Base-by-base conservation (phyloP, 306 rosid genomes). In the Trifolium subterraneum region DNA sequence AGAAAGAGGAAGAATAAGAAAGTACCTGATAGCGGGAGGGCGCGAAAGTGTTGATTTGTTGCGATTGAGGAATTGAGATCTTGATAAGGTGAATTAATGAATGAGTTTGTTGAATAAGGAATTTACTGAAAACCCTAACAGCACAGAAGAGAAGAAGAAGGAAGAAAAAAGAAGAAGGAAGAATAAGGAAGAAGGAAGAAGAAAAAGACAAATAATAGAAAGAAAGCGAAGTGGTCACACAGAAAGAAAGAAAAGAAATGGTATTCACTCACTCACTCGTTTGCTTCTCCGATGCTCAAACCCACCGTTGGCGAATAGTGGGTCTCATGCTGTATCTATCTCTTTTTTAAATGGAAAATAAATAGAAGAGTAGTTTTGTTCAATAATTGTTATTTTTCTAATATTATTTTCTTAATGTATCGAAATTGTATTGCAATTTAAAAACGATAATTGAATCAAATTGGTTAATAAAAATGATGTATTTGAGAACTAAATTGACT, bases 71-170 rank as follows among this genome's bases (percentile, higher is more conserved):
- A 50, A 8, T 51, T 51, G 58, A 51, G 58, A 51, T 51, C 25
- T 51, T 18, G 25, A 14, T 50, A 35, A 72, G 60, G 44, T 51
- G 20, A 18, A 1, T 35, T 4, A 27, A 70, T 18, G 55, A 48
- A 45, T 51, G 25, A 15, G 31, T 51, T 8, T n/a, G 3, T 15
- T 12, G 45, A 22, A 15, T 64, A 59, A 75, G 44, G 66, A 44
- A 42, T 54, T 70, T 11, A 80, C 4, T n/a, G 73, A 54, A 80
- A 80, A 80, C 84, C 84, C 84, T 80, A 80, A 80, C 16, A 42
- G 48, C 75, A 80, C 16, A 42, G 48, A 47, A 35, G 4, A 8
- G 59, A 41, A 78, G 42, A 23, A 36, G 39, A 35, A 35, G 9
- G 2, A 35, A 42, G 48, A 60, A 60, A 6, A 8, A 44, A 44